Evolutionary conservation across 2,329 filamentous ascomycete genomes (phyloP).

Genomic region (Trichoderma atrobrunneum): DNA sequence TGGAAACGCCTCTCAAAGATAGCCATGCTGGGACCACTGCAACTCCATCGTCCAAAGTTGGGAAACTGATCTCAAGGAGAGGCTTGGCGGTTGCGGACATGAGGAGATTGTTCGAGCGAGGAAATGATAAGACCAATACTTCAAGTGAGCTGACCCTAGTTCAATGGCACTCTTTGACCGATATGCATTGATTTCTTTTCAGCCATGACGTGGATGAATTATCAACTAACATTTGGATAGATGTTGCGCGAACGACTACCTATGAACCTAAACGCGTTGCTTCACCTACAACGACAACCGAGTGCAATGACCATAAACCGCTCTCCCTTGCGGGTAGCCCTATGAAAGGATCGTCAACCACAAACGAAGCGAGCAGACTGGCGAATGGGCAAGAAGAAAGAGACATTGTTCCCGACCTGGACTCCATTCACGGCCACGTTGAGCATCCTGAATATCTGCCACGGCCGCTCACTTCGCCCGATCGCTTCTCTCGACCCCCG

Average conservation of each 20-base stretch:
- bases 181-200: not conserved
- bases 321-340: not conserved
- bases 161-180: not conserved
- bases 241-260: not conserved
- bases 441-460: constrained; percentile 14
- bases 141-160: not conserved
- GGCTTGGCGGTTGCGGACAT: constrained; percentile 27
- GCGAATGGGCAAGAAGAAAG: not conserved
- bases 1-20: not conserved
- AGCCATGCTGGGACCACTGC: not conserved
- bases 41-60: not conserved
- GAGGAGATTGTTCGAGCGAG: constrained; percentile 26
- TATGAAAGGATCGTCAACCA: not conserved
- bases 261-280: not conserved
- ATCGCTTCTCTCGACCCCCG: not conserved
- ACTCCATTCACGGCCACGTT: not conserved
- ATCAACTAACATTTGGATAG: not conserved
- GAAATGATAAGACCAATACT: not conserved
- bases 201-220: not conserved
- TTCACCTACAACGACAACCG: not conserved
- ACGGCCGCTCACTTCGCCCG: constrained; percentile 1
- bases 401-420: not conserved
- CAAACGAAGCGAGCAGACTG: not conserved
- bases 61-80: not conserved
- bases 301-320: not conserved